Evolutionary conservation across 2,329 filamentous ascomycete species (phyloP).

Genomic region (Kalmusia sp.): DNA sequence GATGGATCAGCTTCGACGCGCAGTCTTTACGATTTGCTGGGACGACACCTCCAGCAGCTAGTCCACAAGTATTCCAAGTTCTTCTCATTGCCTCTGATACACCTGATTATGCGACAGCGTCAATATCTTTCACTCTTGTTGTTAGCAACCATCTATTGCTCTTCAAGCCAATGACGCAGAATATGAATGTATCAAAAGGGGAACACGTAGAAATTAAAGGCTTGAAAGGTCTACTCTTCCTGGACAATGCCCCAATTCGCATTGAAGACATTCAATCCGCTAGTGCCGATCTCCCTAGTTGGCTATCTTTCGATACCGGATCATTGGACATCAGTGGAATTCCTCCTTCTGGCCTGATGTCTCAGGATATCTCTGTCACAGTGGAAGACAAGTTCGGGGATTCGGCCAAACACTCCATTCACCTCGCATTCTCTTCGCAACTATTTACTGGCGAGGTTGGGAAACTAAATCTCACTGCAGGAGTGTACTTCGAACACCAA

Average conservation of each 20-base stretch:
- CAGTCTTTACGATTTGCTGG: slow-evolving; percentile 72
- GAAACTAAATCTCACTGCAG: slow-evolving; percentile 57
- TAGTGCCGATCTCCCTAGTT: slow-evolving; percentile 65
- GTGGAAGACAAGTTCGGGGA: slow-evolving; percentile 68
- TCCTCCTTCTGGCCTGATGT: slow-evolving; percentile 64
- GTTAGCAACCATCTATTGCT: slow-evolving; percentile 75
- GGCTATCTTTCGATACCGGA: slow-evolving; percentile 71
- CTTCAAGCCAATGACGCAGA: slow-evolving; percentile 59
- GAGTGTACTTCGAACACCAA: slow-evolving; percentile 56
- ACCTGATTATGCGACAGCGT: slow-evolving; percentile 74
- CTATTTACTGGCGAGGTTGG: slow-evolving; percentile 54
- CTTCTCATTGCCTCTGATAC: slow-evolving; percentile 80
- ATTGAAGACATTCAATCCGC: slow-evolving; percentile 60
- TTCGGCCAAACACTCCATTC: slow-evolving; percentile 63
- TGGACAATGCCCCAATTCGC: slow-evolving; percentile 51
- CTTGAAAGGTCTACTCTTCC: slow-evolving; percentile 40
- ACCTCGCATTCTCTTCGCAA: slow-evolving; percentile 49
- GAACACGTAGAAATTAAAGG: slow-evolving; percentile 35
- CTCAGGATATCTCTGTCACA: slow-evolving; percentile 68
- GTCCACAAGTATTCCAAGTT: slow-evolving; percentile 75
- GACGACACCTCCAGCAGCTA: slow-evolving; percentile 68
- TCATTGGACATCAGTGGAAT: slow-evolving; percentile 71
- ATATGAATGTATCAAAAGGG: slow-evolving; percentile 42
- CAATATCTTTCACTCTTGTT: slow-evolving; percentile 72
- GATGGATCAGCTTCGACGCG: slow-evolving; percentile 81